Evolutionary conservation across 257 asterid species (phyloP).

Genomic region (Ajuga chamaepitys): DNA sequence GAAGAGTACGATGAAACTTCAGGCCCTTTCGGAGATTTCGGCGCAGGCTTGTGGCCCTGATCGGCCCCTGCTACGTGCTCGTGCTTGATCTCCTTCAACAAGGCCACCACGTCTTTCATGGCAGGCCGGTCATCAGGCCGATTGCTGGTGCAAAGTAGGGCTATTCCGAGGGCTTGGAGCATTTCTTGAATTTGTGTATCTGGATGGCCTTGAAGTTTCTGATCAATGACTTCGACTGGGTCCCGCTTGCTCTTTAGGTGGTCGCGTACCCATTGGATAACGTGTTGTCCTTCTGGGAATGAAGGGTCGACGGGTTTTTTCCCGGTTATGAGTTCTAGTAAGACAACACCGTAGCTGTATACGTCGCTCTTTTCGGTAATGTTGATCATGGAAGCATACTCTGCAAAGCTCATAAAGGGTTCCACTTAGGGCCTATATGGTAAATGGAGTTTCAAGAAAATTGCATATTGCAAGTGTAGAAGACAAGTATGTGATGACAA

Average conservation of each 20-base stretch:
- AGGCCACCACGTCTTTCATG: constrained; percentile 77
- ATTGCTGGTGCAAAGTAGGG: constrained; percentile 71
- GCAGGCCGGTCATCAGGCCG: constrained; percentile 66
- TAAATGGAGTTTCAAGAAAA: background rate
- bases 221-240: constrained; percentile 54
- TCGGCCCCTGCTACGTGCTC: constrained; percentile 33
- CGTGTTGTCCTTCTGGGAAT: constrained; percentile 61
- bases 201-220: constrained; percentile 58
- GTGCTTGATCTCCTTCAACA: constrained; percentile 60
- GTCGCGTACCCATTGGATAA: constrained; percentile 69
- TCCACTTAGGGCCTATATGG: background rate
- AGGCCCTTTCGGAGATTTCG: constrained; percentile 15
- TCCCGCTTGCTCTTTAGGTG: constrained; percentile 51
- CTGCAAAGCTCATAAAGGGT: constrained; percentile 26
- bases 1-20: constrained; percentile 32
- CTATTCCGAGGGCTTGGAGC: constrained; percentile 78
- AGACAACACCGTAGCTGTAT: constrained; percentile 70
- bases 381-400: constrained; percentile 57
- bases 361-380: constrained; percentile 75
- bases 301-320: constrained; percentile 66
- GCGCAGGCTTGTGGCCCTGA: constrained; percentile 35
- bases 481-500: constrained; percentile 16
- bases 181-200: constrained; percentile 76
- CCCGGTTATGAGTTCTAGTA: constrained; percentile 66
- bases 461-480: background rate